phyloP scores from a whole-genome alignment of 208 protist species.

The Crithidia fasciculata region DNA sequence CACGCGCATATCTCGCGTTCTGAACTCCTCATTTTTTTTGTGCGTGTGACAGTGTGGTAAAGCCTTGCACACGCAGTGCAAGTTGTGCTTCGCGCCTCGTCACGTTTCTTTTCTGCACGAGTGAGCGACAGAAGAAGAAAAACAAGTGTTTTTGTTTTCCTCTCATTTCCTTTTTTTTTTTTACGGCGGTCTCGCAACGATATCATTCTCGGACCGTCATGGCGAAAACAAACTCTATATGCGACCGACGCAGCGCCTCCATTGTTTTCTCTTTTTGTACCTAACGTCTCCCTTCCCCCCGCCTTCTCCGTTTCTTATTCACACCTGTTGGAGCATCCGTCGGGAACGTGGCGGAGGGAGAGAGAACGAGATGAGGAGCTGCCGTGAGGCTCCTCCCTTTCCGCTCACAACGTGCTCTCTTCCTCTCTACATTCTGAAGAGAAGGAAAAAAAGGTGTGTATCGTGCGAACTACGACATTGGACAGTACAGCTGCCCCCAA shows the following conservation, averaged over 20 bases:
- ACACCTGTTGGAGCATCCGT: constrained; percentile 12
- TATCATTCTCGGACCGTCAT: neutral
- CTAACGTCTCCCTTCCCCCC: constrained; percentile 13
- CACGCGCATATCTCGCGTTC: neutral
- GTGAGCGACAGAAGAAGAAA: neutral
- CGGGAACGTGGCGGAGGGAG: constrained; percentile 5
- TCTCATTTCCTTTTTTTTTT: constrained; percentile 10
- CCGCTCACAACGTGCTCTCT: neutral
- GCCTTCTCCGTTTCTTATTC: constrained; percentile 11
- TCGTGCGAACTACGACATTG: neutral
- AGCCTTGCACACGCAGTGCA: neutral
- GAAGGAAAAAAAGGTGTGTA: neutral
- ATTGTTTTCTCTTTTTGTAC: constrained; percentile 4
- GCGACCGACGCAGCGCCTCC: neutral
- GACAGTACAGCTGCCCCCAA: constrained; percentile 14
- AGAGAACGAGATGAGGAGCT: too few species aligned
- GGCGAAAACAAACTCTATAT: neutral
- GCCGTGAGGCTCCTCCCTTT: neutral
- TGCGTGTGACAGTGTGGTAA: neutral
- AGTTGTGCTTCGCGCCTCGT: neutral
- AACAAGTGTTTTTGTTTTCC: neutral
- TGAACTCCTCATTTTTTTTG: constrained; percentile 2
- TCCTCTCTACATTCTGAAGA: neutral
- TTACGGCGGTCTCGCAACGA: neutral
- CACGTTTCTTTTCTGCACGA: neutral